Evolutionary conservation across 1,284 basidiomycete species (phyloP).

Genomic region (Bjerkandera adusta): DNA sequence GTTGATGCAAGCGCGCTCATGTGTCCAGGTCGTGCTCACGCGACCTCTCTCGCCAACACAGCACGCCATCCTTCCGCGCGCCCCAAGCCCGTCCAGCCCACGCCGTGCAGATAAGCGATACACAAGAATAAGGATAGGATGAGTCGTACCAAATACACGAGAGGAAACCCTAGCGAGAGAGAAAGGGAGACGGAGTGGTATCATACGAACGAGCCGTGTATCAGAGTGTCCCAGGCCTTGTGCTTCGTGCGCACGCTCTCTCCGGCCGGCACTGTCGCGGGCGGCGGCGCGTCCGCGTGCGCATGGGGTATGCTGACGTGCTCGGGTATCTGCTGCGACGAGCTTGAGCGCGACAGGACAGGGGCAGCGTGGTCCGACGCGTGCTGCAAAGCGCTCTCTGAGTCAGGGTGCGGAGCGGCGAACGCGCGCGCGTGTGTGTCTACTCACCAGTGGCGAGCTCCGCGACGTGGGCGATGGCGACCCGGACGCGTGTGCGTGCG

Average conservation of each 20-base stretch:
- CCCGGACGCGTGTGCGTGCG: slow-evolving; percentile 13
- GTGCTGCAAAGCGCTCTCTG: background rate
- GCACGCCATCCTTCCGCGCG: too few species aligned
- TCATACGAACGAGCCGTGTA: slow-evolving; percentile 32
- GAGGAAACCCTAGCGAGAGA: too few species aligned
- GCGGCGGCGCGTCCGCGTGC: slow-evolving; percentile 17
- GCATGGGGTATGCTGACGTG: slow-evolving; percentile 2
- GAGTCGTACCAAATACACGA: too few species aligned
- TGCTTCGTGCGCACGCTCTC: slow-evolving; percentile 21
- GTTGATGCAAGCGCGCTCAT: too few species aligned
- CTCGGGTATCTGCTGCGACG: background rate
- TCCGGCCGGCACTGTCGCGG: slow-evolving; percentile 9
- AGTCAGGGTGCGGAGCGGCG: background rate
- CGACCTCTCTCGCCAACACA: too few species aligned
- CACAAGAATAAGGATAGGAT: too few species aligned
- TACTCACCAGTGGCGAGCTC: background rate
- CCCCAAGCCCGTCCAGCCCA: too few species aligned
- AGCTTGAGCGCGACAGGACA: background rate
- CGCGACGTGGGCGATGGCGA: slow-evolving; percentile 1
- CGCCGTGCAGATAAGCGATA: too few species aligned
- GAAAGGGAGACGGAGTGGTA: too few species aligned
- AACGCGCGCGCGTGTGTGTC: background rate
- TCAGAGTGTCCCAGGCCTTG: slow-evolving; percentile 30
- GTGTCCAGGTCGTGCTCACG: too few species aligned
- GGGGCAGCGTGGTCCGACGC: background rate